Percentiles rank a stretch among this genome's conserved stretches.
These are phyloP conservation scores for Cystoderma amianthinum DNA, from an alignment of 768 basidiomycete genomes.

Conservation along the genomic window DNA sequence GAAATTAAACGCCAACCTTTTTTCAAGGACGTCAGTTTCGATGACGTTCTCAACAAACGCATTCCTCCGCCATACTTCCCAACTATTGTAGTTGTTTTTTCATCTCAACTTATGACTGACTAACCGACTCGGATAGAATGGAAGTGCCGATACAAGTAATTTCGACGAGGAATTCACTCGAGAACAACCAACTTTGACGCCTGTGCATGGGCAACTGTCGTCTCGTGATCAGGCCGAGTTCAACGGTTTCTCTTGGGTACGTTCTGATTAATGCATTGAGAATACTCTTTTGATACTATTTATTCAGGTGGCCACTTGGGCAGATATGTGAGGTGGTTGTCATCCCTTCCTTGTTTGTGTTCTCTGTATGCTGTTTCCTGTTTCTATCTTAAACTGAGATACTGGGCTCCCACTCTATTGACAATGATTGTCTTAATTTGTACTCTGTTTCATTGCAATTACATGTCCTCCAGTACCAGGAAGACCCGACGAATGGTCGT, in stretches of 20 bases:
- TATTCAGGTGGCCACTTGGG: conserved; percentile 47
- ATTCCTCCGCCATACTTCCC: conserved; percentile 98
- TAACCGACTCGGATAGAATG: conserved; percentile 41
- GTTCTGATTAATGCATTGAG: neutral
- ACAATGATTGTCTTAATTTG: conserved; percentile 14
- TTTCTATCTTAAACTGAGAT: neutral
- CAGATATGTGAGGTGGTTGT: conserved; percentile 37
- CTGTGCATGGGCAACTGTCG: conserved; percentile 91
- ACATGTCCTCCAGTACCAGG: conserved; percentile 74
- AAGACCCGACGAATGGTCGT: conserved; percentile 31
- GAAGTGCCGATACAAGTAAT: conserved; percentile 84
- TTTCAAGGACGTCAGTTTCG: conserved; percentile 97
- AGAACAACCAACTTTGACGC: conserved; percentile 95
- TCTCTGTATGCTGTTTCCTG: neutral
- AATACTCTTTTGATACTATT: neutral
- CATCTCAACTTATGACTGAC: neutral
- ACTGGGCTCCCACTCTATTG: conserved; percentile 1
- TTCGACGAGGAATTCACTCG: conserved; percentile 97
- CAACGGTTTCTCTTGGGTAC: conserved; percentile 93
- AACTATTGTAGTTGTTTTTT: conserved; percentile 64
- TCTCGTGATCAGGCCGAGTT: conserved; percentile 91
- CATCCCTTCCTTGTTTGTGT: conserved; percentile 20
- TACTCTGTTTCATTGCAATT: conserved; percentile 25
- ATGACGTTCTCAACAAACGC: conserved; percentile 95
- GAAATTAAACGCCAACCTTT: conserved; percentile 97